Evolutionary conservation across 1,284 basidiomycete species (phyloP).

Genomic region (Pulveroboletus sp.): DNA sequence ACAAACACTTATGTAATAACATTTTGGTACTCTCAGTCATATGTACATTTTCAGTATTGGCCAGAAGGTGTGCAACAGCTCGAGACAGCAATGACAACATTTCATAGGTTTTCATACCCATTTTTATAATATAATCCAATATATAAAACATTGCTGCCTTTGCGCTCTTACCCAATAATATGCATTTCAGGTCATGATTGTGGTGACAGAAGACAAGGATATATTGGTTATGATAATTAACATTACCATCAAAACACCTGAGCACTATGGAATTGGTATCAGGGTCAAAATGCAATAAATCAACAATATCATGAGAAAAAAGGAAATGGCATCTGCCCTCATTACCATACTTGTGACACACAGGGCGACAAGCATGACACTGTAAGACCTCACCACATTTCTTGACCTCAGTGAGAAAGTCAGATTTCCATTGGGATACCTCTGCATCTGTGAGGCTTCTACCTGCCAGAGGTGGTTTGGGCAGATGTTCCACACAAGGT

Average conservation of each 20-base stretch:
- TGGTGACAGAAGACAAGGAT: constrained; percentile 16
- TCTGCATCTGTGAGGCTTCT: too few species aligned
- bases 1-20: neutral
- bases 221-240: constrained; percentile 9
- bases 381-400: constrained; percentile 14
- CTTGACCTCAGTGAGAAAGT: neutral
- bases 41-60: too few species aligned
- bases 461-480: too few species aligned
- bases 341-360: constrained; percentile 6
- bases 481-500: too few species aligned
- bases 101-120: neutral
- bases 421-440: neutral
- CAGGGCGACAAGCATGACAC: neutral
- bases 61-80: neutral
- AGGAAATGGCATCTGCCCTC: neutral
- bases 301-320: constrained; percentile 10
- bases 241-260: constrained; percentile 2
- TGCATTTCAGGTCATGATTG: constrained; percentile 19
- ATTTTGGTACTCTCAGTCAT: too few species aligned
- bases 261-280: constrained; percentile 3
- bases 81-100: neutral
- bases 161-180: constrained; percentile 8
- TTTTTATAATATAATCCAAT: constrained; percentile 14
- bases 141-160: constrained; percentile 21
- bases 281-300: constrained; percentile 7